Percentiles rank a stretch among this genome's conserved stretches.
Conservation (phyloP, 2,329 filamentous ascomycete genomes). For the Colletotrichum siamense region DNA sequence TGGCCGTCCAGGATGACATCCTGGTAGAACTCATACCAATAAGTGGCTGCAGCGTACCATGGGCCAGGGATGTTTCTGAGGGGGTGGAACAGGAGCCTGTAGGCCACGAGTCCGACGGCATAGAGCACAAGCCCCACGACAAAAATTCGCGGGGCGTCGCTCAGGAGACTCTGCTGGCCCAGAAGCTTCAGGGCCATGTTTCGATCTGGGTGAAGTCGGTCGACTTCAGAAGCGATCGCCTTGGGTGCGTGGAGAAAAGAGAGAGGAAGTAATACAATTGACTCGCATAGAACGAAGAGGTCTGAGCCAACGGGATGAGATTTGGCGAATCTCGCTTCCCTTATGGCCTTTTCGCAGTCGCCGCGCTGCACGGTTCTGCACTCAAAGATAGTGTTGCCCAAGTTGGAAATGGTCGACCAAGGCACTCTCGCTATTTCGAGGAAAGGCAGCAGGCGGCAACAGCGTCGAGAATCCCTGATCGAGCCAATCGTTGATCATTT, state of each 20-base stretch:
- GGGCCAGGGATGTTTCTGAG: constrained; percentile 33
- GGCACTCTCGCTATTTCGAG: background rate
- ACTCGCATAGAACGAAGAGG: background rate
- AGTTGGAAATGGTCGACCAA: background rate
- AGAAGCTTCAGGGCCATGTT: background rate
- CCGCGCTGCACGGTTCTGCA: background rate
- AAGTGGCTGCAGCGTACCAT: constrained; percentile 29
- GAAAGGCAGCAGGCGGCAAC: background rate
- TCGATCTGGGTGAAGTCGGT: background rate
- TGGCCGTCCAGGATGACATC: constrained; percentile 6
- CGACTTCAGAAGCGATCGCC: background rate
- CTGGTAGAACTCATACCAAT: constrained; percentile 31
- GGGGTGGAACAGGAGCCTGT: constrained; percentile 33
- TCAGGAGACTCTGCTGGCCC: background rate
- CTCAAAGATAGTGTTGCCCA: background rate
- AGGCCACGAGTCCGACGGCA: constrained; percentile 18
- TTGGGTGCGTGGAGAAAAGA: background rate
- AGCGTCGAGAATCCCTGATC: background rate
- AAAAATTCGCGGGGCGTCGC: background rate
- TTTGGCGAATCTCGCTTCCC: background rate
- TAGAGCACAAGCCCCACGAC: background rate
- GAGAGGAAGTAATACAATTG: background rate
- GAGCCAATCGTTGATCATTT: background rate
- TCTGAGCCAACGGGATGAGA: background rate
- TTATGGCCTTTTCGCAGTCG: background rate